phyloP scores from a whole-genome alignment of 169 alveolate genomes.

The Plasmodium adleri region DNA sequence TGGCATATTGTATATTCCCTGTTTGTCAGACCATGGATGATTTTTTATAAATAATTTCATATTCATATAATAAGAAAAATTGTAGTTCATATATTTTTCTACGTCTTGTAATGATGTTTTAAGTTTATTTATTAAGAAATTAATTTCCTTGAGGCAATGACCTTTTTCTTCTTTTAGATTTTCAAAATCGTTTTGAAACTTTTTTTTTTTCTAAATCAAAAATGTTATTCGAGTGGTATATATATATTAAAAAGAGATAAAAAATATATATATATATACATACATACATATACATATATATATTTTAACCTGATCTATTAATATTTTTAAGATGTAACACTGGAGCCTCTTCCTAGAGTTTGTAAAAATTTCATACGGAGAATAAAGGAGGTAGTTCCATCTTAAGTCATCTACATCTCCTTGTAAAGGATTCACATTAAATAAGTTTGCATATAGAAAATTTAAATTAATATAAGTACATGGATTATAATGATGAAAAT shows the following conservation, averaged over 20 bases:
- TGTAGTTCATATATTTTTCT: constrained; percentile 17
- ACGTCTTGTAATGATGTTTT: constrained; percentile 25
- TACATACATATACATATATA: background rate
- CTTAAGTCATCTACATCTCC: constrained; percentile 16
- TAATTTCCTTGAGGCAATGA: constrained; percentile 29
- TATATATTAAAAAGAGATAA: background rate
- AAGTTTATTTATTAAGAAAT: constrained; percentile 23
- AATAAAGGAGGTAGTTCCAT: constrained; percentile 58
- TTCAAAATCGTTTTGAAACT: constrained; percentile 13
- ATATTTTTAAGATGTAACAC: constrained; percentile 17
- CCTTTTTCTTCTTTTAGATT: constrained; percentile 44
- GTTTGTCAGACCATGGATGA: constrained; percentile 6
- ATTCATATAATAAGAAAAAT: constrained; percentile 36
- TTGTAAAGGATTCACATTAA: constrained; percentile 1
- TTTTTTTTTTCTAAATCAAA: constrained; percentile 24
- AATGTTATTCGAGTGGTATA: background rate
- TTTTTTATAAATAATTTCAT: constrained; percentile 8
- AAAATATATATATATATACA: background rate
- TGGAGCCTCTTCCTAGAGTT: constrained; percentile 52
- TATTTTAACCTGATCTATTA: constrained; percentile 30
- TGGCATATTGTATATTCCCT: background rate
- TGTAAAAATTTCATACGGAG: constrained; percentile 53
- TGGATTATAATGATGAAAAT: constrained; percentile 37
- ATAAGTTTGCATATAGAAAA: constrained; percentile 40
- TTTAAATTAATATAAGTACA: constrained; percentile 52